These are phyloP conservation scores for Collybiopsis luxurians DNA, from an alignment of 768 basidiomycete species.

Conservation along the genomic window DNA sequence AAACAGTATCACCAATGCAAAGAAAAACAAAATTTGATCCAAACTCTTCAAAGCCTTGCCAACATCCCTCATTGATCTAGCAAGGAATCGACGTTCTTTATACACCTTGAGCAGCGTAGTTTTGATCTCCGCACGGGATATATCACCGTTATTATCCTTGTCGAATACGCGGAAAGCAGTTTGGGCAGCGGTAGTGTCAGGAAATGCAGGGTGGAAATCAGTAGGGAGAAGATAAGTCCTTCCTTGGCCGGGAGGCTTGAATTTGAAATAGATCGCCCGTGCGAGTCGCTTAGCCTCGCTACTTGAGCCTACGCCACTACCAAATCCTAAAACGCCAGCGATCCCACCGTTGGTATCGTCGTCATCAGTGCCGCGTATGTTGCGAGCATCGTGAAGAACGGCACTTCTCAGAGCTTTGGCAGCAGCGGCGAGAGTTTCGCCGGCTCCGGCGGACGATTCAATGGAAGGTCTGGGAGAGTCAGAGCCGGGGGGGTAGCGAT, in stretches of 20 bases:
- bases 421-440: conserved; percentile 48
- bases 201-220: conserved; percentile 72
- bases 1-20: conserved; percentile 63
- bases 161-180: conserved; percentile 76
- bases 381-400: conserved; percentile 73
- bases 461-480: background rate
- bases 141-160: conserved; percentile 73
- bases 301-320: conserved; percentile 7
- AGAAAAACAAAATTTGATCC: conserved; percentile 58
- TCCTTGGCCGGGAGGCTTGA: conserved; percentile 42
- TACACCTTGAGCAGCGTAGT: conserved; percentile 64
- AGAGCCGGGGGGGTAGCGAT: conserved; percentile 11
- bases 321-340: conserved; percentile 2
- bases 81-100: conserved; percentile 75
- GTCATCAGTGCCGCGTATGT: conserved; percentile 51
- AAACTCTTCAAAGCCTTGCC: conserved; percentile 63
- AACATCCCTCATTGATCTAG: conserved; percentile 76
- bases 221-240: conserved; percentile 60
- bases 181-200: conserved; percentile 51
- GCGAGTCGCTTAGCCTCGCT: conserved; percentile 75
- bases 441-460: conserved; percentile 15
- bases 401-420: conserved; percentile 68
- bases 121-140: conserved; percentile 76
- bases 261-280: conserved; percentile 58
- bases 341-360: conserved; percentile 38